Base-by-base conservation (phyloP, 768 basidiomycete species). In the Psilocybe subaeruginosa region DNA sequence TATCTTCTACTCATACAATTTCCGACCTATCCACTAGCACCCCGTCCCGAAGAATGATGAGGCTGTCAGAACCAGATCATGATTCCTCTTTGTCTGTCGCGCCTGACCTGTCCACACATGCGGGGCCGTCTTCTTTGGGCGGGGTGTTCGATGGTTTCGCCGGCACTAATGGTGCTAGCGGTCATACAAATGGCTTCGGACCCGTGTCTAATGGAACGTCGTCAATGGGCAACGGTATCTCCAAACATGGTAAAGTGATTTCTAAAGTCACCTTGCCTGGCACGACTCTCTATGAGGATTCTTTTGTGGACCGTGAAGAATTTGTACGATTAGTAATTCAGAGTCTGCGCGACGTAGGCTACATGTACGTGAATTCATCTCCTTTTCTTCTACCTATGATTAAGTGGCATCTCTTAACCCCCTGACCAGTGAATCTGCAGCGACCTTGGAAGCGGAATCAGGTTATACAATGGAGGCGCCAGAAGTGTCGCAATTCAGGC, bases 291-390 rank as follows among this genome's bases (percentile, higher is more conserved):
- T 94, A 92, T 67, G 87, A 91, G 47, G 91, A 91, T 74, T 88
- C 90, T 64, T 80, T 80, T 64, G 80, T 97, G 51, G 87, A 95
- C 76, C 82, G 94, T 65, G 92, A 97, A 76, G 95, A 97, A 74
- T 95, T 93, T 72, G 88, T 97, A 53, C 82, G 95, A 67, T 77
- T 98, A 49, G 88, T 95, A 56, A 83, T 97, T 62, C 95, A 98
- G 73, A 93, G 90, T 67, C 75, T 98, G 65, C 82, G 91, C 69
- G 95, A 97, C 74, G 90, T 95, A 53, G 95, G 95, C 47, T 89
- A 89, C 64, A 77, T 79, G 87, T 89, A 67, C 73, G 87, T 79
- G 54, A 48, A 31, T 54, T 29, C 46, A 58, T 53, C 19, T n/a
- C 33, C 50, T 49, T 16, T 51, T 66, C 62, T 57, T 68, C 59